phyloP scores from a whole-genome alignment of 768 basidiomycete genomes.

The Amanita phalloides region DNA sequence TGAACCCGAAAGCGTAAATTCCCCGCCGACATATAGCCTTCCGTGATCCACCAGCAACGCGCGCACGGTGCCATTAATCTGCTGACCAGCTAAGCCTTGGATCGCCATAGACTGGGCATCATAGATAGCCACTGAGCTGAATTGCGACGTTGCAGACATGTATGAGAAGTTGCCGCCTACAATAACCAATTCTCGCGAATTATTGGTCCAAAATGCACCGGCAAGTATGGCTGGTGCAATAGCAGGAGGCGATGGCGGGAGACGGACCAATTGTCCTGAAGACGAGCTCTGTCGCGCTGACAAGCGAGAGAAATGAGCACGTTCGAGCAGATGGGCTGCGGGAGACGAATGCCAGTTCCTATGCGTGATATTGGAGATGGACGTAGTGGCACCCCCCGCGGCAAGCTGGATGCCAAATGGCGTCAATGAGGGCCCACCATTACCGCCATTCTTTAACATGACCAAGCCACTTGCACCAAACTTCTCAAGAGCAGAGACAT shows the following conservation, averaged over 20 bases:
- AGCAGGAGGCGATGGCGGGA: constrained; percentile 46
- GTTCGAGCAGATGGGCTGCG: neutral
- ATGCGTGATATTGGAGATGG: constrained; percentile 20
- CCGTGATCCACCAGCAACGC: constrained; percentile 65
- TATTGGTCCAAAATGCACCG: constrained; percentile 86
- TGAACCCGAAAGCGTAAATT: constrained; percentile 56
- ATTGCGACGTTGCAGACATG: constrained; percentile 24
- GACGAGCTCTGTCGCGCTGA: constrained; percentile 42
- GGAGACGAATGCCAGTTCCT: constrained; percentile 24
- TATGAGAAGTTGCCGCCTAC: constrained; percentile 89
- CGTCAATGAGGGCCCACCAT: constrained; percentile 41
- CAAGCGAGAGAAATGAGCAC: constrained; percentile 22
- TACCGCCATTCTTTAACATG: constrained; percentile 55
- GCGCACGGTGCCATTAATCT: constrained; percentile 67
- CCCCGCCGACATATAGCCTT: constrained; percentile 73
- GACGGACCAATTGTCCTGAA: constrained; percentile 24
- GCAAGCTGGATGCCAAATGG: constrained; percentile 52
- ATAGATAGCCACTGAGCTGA: constrained; percentile 58
- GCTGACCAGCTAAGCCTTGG: constrained; percentile 45
- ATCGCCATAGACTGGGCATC: constrained; percentile 39
- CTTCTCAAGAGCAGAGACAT: constrained; percentile 38
- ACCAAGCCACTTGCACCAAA: constrained; percentile 78
- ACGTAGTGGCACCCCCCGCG: constrained; percentile 15
- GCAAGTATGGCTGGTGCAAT: constrained; percentile 76
- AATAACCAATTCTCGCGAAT: constrained; percentile 59